Base-by-base conservation (phyloP, 768 basidiomycete genomes). In the Gloeopeniophorella convolvens region DNA sequence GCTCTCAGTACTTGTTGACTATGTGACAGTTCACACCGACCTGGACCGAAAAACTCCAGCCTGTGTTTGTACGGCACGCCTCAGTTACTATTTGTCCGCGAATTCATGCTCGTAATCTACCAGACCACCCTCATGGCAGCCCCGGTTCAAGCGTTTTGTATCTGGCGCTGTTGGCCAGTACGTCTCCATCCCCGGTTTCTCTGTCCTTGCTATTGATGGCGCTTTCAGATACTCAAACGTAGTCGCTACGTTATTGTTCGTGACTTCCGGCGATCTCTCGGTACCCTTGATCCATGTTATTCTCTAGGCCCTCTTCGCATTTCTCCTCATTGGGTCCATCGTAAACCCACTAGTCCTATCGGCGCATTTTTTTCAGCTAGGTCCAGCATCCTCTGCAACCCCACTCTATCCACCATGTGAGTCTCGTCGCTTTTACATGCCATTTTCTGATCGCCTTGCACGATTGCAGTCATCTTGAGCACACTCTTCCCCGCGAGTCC, bases 131-230 rank as follows among this genome's bases (percentile, higher is more conserved):
- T 45, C 9, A 45, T 45, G 45, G 33, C 45, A 13, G 34, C 45
- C 9, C 45, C 45, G 4, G 45, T 45, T 5, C 45, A 45, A 10
- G 45, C 45, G 8, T 45, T 34, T 26, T 24, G 32, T 11, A 45
- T 45, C 20, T 36, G 45, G 45, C 30, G 45, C 13, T 45, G 33
- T 26, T 45, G 45, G 45, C 32, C 31, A 7, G 45, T 45, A 16
- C 20, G 45, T 45, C 4, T 24, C 7, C 16, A 18, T 16, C 20
- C 28, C 28, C 20, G 31, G 15, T 26, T 26, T 3, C 15, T 35
- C 34, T 9, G 4, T 13, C 21, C 6, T 20, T 40, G 12, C 39
- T 6, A 20, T 27, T 16, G 13, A 18, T 18, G 24, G 1, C n/a
- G 11, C 21, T 13, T 20, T 21, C 33, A 45, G 45, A 36, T 45